Base-by-base conservation (phyloP, 371 early-diverging fungal species). In the Conidiobolus incongruus region DNA sequence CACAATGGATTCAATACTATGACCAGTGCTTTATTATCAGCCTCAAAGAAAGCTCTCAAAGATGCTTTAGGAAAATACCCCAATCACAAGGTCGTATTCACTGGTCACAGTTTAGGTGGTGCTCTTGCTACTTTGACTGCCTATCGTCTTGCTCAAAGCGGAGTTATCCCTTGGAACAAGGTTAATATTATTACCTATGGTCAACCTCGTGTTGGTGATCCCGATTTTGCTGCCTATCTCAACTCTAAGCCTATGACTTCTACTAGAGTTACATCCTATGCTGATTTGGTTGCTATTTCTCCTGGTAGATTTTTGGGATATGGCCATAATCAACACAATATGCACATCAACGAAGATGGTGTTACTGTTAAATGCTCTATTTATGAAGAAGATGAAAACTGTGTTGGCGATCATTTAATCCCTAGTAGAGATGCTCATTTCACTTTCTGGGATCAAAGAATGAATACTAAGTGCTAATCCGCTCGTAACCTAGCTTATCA, bases 61-160 rank as follows among this genome's bases (percentile, higher is more conserved):
- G n/a, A n/a, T n/a, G n/a, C n/a, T n/a, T n/a, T n/a, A n/a, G n/a
- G n/a, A n/a, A n/a, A 21, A 7, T 43, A 43, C 33, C 2, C 8
- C 3, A 17, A 43, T 12, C 33, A 43, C 34, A 29, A 30, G 10
- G 13, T 43, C 4, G 34, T 17, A 10, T 31, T 43, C 4, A 6
- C 12, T 15, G 43, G 43, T 13, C 43, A 43, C n/a, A 33, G 33
- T 10, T 29, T 43, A 21, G 43, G 43, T 21, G 43, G 43, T 21
- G 32, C 43, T 21, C 8, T 43, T 2, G 43, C 43, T 8, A 16
- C 30, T 16, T 34, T 43, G 7, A 34, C 43, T 16, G 16, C 43
- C 10, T 8, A 33, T 13, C 12, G 22, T 11, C 7, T 43, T 7
- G 4, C 31, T 37, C 4, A 37, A 17, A 10, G 38, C 16, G 6